phyloP scores from a whole-genome alignment of 371 early-diverging fungal genomes.

The Mortierella sp. region DNA sequence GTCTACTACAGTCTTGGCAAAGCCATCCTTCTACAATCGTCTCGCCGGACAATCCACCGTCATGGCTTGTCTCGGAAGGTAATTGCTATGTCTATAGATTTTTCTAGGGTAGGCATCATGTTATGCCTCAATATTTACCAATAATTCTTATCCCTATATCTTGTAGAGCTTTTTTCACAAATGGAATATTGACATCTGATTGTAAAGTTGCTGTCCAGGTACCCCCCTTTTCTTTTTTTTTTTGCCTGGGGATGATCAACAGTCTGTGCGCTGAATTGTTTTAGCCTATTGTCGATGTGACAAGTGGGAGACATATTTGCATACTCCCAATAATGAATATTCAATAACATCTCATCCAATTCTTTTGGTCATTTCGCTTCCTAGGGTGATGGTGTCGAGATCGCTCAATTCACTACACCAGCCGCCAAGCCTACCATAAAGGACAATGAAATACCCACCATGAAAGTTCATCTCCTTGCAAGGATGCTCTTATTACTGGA shows the following conservation, averaged over 20 bases:
- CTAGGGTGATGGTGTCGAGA: slow-evolving; percentile 14
- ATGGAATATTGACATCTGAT: background rate
- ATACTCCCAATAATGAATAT: too few species aligned
- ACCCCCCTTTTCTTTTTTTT: too few species aligned
- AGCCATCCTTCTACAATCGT: background rate
- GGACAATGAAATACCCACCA: background rate
- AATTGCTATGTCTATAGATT: too few species aligned
- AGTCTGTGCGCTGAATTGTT: too few species aligned
- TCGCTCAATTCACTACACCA: slow-evolving; percentile 17
- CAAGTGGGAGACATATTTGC: too few species aligned
- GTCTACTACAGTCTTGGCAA: background rate
- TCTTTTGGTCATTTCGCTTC: background rate
- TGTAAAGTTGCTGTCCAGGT: background rate
- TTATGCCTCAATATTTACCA: too few species aligned
- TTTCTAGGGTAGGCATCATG: background rate
- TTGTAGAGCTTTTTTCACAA: background rate
- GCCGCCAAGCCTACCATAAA: background rate
- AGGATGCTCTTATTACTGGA: too few species aligned
- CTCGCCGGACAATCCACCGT: background rate
- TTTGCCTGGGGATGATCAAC: too few species aligned
- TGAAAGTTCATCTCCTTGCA: too few species aligned
- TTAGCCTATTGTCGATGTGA: too few species aligned
- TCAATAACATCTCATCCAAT: too few species aligned
- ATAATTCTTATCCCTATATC: background rate
- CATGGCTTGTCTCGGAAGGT: background rate